These are phyloP conservation scores for Nemophila menziesii DNA, from an alignment of 257 asterid genomes.

Conservation along the genomic window DNA sequence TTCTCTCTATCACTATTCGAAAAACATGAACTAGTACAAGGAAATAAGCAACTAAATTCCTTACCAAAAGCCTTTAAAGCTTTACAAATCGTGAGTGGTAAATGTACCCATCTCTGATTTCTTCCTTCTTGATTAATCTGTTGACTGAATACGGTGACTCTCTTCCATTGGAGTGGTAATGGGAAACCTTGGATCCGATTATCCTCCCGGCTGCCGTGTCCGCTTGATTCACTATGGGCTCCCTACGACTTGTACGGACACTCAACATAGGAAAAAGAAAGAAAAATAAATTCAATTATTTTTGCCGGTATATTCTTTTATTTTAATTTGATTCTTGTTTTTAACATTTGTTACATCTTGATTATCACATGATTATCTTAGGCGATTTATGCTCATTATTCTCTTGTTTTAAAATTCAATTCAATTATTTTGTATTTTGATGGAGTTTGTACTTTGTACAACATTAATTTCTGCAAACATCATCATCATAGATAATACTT, in stretches of 20 bases:
- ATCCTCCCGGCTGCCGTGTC: constrained; percentile 12
- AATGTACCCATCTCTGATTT: no score
- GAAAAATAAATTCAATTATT: neutral
- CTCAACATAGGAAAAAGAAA: neutral
- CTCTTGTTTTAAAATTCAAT: neutral
- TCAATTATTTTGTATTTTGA: neutral
- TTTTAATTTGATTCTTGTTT: neutral
- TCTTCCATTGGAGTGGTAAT: constrained; percentile 23
- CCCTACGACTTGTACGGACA: constrained; percentile 14
- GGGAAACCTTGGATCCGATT: constrained; percentile 25
- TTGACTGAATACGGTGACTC: no score
- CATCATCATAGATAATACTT: no score
- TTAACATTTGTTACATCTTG: neutral
- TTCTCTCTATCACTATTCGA: neutral
- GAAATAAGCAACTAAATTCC: no score
- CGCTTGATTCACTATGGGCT: constrained; percentile 19
- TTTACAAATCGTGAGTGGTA: no score
- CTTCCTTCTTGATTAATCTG: no score
- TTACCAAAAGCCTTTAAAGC: no score
- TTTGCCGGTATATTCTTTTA: neutral
- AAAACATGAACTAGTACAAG: no score
- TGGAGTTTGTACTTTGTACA: no score
- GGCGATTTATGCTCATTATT: neutral
- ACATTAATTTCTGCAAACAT: neutral
- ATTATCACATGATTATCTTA: neutral